Evolutionary conservation across 352 stramenopile species (phyloP).

Genomic region (Lagenidium giganteum): DNA sequence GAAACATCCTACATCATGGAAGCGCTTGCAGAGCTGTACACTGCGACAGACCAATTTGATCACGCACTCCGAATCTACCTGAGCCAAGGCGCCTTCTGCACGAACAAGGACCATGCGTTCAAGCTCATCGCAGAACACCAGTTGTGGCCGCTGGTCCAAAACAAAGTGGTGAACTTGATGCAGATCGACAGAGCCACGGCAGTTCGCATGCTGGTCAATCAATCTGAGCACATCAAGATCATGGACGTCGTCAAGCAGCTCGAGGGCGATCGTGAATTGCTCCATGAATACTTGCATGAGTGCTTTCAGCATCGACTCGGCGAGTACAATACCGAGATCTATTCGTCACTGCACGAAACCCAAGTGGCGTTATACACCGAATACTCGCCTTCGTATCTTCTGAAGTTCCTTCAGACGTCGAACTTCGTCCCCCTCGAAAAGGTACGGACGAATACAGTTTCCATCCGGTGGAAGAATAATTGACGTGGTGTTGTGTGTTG

Average conservation of each 20-base stretch:
- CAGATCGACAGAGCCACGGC: constrained; percentile 66
- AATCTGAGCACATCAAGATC: constrained; percentile 79
- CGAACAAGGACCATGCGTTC: constrained; percentile 83
- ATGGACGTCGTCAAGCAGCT: constrained; percentile 72
- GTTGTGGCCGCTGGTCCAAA: constrained; percentile 68
- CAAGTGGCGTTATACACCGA: constrained; percentile 74
- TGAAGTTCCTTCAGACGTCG: constrained; percentile 77
- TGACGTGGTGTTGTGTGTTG: constrained; percentile 3
- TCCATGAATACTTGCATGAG: constrained; percentile 77
- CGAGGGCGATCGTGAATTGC: constrained; percentile 50
- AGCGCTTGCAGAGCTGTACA: constrained; percentile 75
- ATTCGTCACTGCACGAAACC: constrained; percentile 62
- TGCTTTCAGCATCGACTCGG: constrained; percentile 59
- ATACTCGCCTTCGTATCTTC: constrained; percentile 51
- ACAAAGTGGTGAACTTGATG: constrained; percentile 77
- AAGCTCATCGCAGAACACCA: constrained; percentile 82
- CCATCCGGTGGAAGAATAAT: neutral
- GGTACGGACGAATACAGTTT: constrained; percentile 19
- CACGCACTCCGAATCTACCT: constrained; percentile 81
- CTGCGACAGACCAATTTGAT: constrained; percentile 76
- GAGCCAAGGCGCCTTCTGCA: constrained; percentile 78
- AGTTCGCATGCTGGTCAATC: constrained; percentile 74
- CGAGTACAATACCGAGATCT: constrained; percentile 79
- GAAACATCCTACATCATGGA: constrained; percentile 84
- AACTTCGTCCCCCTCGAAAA: constrained; percentile 83